phyloP scores from a whole-genome alignment of 2,329 filamentous ascomycete genomes.

The Xylaria sp. region DNA sequence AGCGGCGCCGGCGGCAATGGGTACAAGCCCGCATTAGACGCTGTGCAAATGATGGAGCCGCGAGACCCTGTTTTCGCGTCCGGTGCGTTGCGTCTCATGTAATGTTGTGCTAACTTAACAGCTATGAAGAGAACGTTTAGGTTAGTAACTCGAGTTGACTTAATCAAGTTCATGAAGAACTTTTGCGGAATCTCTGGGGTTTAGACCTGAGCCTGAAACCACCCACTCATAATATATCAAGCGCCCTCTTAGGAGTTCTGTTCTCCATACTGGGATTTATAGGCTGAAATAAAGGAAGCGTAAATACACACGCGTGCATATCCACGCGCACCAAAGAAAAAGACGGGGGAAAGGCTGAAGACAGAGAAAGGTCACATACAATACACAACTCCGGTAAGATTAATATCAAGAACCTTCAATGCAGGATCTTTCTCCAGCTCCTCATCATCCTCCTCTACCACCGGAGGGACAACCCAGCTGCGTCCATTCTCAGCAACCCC shows the following conservation, averaged over 20 bases:
- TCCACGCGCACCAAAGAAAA: neutral
- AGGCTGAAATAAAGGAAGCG: no score
- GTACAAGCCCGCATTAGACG: conserved; percentile 59
- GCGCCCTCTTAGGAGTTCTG: no score
- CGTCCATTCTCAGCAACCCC: conserved; percentile 48
- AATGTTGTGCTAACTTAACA: conserved; percentile 55
- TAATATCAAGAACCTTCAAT: conserved; percentile 42
- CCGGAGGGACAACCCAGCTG: conserved; percentile 35
- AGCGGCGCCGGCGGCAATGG: conserved; percentile 56
- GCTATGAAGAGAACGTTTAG: no score
- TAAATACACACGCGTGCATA: neutral
- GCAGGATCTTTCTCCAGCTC: conserved; percentile 34
- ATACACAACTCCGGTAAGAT: conserved; percentile 50
- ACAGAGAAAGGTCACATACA: conserved; percentile 42
- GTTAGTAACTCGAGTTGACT: no score
- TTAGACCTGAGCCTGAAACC: no score
- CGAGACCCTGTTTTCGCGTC: conserved; percentile 39
- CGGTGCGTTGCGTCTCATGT: conserved; percentile 52
- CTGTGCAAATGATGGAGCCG: conserved; percentile 57
- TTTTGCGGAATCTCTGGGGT: no score
- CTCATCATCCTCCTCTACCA: conserved; percentile 36
- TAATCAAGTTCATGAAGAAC: no score
- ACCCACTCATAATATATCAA: no score
- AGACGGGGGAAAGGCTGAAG: neutral
- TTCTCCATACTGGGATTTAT: no score